Base-by-base conservation (phyloP, 768 basidiomycete genomes). In the Leucocoprinus sp. region DNA sequence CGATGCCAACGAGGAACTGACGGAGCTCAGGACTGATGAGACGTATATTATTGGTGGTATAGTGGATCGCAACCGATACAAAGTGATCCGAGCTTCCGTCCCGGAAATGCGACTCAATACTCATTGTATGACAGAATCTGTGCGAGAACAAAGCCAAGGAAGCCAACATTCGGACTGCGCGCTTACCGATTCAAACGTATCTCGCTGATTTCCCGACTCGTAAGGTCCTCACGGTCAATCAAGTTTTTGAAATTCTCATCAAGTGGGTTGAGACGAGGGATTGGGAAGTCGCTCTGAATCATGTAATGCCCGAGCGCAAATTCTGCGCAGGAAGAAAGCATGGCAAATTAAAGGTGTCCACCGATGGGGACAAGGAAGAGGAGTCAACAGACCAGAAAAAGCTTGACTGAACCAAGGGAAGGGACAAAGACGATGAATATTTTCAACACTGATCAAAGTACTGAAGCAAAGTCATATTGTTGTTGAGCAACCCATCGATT, bases 221-320 rank as follows among this genome's bases (percentile, higher is more conserved):
- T 50, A 98, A 97, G 57, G 92, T 99, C 24, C 71, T 99, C 52
- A 99, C 96, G 1, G 93, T 99, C 43, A 98, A 99, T 63, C 96
- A 97, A 65, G 84, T 86, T 21, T 88, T 93, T 58, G 91, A 95
- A 62, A 96, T 98, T 53, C 70, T 99, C 45, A 63, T 93, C 15
- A 79, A 82, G 54, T 98, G 91, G 87, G 75, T 84, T n/a, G 86
- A 90, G 57, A 80, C 75, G 11, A 73, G 76, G 50, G 74, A 84
- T 54, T 99, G 96, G 96, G 80, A 86, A 57, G 63, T 78, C 45
- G 89, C 96, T 0, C 75, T 99, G 42, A 78, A 86, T 57, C 71
- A 77, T n/a, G 88, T 95, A 41, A 87, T 99, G 43, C 96, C 96
- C 0, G 84, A 82, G 56, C 74, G 96, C 43, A 99, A 99, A 63